Evolutionary conservation across 371 early-diverging fungal species (phyloP), one percentile per base, ranked within the genome.

Genomic region (Sporodiniella umbellata): DNA sequence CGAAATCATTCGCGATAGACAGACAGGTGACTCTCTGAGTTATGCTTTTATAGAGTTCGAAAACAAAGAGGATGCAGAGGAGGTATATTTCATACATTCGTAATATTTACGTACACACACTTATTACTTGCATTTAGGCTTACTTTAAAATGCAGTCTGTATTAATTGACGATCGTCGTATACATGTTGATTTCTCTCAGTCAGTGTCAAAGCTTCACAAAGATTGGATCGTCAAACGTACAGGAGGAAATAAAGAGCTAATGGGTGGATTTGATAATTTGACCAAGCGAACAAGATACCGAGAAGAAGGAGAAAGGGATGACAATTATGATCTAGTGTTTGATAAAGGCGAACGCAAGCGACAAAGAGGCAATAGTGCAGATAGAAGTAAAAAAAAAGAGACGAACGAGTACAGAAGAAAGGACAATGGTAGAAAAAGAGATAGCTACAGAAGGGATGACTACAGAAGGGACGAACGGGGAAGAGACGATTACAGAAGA

Each of bases 171-270:
- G 99, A 97, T 65, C 87, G 96, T 2, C 76, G 99, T 31, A 96
- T 98, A 33, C 92, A 94, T 61, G 96, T 98, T 12, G 99, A 98
- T 65, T 98, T 98, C 61, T 96, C 97, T 17, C 99, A 98, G 73
- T 90, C 90, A 23, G 98, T 98, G 1, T 86, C 89, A 30, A 90
- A 90, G 47, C 70, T 95, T 15, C 90, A 90, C 58, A 78, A 79
- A 42, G 83, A 80, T 37, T 89, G 88, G 89, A 70, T 87, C 17
- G 49, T 70, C 15, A 74, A 74, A 44, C 69, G 81, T 24, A 64
- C 72, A 58, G 63, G 54, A 40, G 70, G 57, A 18, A 64, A 40
- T 12, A 57, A 47, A 7, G 76, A 78, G 39, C 72, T 71, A 37
- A 75, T 81, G 51, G 84, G 83, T 45, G 68, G 70, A 33, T 60